A percentile compares a stretch with the other conserved stretches of the same genome.
Evolutionary conservation across 2,329 filamentous ascomycete species (phyloP).

Genomic region (Davidsoniella virescens): DNA sequence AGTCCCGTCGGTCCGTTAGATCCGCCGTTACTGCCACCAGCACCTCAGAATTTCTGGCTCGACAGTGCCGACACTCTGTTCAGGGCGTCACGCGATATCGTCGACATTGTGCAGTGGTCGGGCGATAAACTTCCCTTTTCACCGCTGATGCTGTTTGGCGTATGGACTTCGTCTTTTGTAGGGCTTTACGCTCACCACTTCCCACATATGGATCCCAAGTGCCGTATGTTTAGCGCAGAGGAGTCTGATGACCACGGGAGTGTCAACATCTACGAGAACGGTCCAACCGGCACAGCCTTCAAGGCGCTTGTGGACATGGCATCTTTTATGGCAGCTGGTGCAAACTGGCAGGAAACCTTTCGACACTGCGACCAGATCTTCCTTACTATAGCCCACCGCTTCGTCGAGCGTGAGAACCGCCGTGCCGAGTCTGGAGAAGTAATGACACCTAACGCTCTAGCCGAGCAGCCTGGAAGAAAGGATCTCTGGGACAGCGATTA

Average conservation of each 20-base stretch:
- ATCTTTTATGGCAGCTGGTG: constrained; percentile 37
- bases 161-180: constrained; percentile 50
- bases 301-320: constrained; percentile 36
- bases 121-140: constrained; percentile 49
- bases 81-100: constrained; percentile 43
- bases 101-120: constrained; percentile 47
- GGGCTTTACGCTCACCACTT: constrained; percentile 52
- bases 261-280: constrained; percentile 21
- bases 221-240: constrained; percentile 31
- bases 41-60: constrained; percentile 39
- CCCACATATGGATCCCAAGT: constrained; percentile 47
- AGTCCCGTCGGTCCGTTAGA: constrained; percentile 41
- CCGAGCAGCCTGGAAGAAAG: constrained; percentile 9
- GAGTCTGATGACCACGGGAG: constrained; percentile 15
- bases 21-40: constrained; percentile 11
- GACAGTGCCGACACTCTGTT: constrained; percentile 46
- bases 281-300: constrained; percentile 31
- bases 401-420: constrained; percentile 21
- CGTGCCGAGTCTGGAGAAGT: constrained; percentile 13
- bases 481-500: constrained; percentile 15
- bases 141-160: constrained; percentile 48
- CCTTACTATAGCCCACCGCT: constrained; percentile 22
- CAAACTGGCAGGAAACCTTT: constrained; percentile 37
- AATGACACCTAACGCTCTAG: constrained; percentile 24
- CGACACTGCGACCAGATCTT: constrained; percentile 38